Evolutionary conservation across 2,329 filamentous ascomycete species (phyloP), one percentile per base, ranked within the genome.

Genomic region (Penicillium polonicum): DNA sequence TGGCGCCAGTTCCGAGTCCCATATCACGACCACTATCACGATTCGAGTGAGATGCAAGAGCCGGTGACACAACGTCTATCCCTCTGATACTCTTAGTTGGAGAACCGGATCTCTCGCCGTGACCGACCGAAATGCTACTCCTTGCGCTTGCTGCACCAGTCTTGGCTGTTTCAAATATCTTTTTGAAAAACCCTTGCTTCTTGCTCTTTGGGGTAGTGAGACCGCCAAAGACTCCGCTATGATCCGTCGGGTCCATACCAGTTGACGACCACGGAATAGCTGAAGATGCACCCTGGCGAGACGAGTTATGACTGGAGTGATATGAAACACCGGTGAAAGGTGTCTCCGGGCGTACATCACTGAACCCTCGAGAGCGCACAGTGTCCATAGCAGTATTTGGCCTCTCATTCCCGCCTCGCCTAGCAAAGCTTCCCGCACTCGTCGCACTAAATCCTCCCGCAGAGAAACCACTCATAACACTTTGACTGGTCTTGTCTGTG

Each of bases 391-490:
- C 74, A 19, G 78, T 80, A 74, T 68, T 80, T 49, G 68, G 81
- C 71, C 74, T 78, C 71, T 74, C 71, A 33, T 67, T 63, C 61
- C 65, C 51, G 57, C 71, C 52, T 69, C 90, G 89, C 60, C 92
- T 86, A 31, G 92, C 92, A 63, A 95, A 85, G 75, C 93, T 97
- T 53, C 92, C 94, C 17, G 94, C 94, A 75, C 94, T 97, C 17
- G 94, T 97, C 50, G 92, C 90, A 73, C 93, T 97, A 75, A 97
- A 91, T 13, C 85, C 93, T 50, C 92, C 88, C 0, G 94, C 94
- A 52, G 94, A 97, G 52, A 85, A 83, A 3, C 93, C 94, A 72
- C 93, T 97, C 93, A 97, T 97, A 43, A 99, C 75, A 68, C 91
- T 97, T 66, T 88, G 86, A 65, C 88, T 87, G 17, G 91, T 97